Conservation (phyloP, 192 early-diverging fungal genomes). For the Coemansia sp. region DNA sequence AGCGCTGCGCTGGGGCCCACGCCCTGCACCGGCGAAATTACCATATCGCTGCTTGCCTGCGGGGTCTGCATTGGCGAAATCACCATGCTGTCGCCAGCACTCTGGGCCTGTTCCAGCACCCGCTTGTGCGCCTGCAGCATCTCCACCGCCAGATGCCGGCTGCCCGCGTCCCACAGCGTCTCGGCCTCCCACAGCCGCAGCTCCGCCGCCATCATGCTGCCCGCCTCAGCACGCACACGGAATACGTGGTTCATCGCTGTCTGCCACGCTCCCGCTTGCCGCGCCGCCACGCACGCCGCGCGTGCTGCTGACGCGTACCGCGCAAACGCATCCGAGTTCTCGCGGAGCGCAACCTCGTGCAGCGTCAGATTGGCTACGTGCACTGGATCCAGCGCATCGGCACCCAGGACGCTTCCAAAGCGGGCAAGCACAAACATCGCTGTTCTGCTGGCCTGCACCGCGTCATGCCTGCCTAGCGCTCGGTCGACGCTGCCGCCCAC, state of each 20-base stretch:
- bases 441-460: constrained; percentile 23
- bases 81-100: background rate
- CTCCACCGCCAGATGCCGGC: constrained; percentile 32
- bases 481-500: constrained; percentile 7
- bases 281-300: constrained; percentile 26
- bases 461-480: background rate
- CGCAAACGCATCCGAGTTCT: constrained; percentile 8
- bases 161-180: constrained; percentile 48
- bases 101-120: constrained; percentile 12
- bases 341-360: constrained; percentile 36
- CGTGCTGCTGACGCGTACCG: constrained; percentile 36
- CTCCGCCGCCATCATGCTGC: constrained; percentile 18
- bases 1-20: constrained; percentile 8
- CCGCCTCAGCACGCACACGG: constrained; percentile 19
- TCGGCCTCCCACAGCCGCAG: constrained; percentile 51
- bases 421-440: constrained; percentile 19
- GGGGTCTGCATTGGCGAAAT: no score
- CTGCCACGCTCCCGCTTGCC: constrained; percentile 41
- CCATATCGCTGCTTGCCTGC: background rate
- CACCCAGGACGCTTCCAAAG: constrained; percentile 4
- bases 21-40: no score
- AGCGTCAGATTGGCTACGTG: constrained; percentile 33
- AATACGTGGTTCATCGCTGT: constrained; percentile 43
- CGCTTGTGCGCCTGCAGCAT: constrained; percentile 32
- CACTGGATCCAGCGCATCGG: constrained; percentile 16